Percentiles rank a stretch among this genome's conserved stretches.
These are phyloP conservation scores for Alternaria consortialis DNA, from an alignment of 2,329 filamentous ascomycete species.

Conservation along the genomic window DNA sequence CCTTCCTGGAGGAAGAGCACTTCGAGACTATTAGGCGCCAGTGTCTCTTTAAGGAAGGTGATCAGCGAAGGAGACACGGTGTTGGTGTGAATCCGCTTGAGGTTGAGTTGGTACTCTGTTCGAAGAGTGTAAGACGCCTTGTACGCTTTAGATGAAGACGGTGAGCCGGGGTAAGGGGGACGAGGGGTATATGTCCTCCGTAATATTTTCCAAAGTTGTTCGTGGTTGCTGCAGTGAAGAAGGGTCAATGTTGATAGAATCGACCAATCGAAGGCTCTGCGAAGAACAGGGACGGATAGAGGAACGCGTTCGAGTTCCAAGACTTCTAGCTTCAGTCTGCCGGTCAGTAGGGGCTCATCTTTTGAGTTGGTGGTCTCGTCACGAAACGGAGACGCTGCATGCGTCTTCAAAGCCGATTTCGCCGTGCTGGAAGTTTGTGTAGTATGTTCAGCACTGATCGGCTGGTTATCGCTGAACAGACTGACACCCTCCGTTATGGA, in stretches of 20 bases:
- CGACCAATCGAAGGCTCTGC: conserved; percentile 78
- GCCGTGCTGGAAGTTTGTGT: conserved; percentile 12
- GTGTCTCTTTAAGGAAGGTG: conserved; percentile 77
- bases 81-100: conserved; percentile 81
- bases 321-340: conserved; percentile 72
- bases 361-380: conserved; percentile 3
- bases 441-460: conserved; percentile 21
- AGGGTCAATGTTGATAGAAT: conserved; percentile 75
- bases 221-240: conserved; percentile 75
- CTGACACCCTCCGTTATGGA: conserved; percentile 38
- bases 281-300: conserved; percentile 75
- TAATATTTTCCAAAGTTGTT: conserved; percentile 77
- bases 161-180: conserved; percentile 43
- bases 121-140: conserved; percentile 52
- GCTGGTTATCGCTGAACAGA: conserved; percentile 30
- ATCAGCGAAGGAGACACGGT: conserved; percentile 73
- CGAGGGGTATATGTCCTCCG: conserved; percentile 62
- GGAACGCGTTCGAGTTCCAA: conserved; percentile 79
- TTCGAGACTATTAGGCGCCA: conserved; percentile 82
- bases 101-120: conserved; percentile 60
- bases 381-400: conserved; percentile 4
- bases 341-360: conserved; percentile 57
- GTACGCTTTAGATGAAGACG: conserved; percentile 48
- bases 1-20: conserved; percentile 79
- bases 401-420: conserved; percentile 10